A percentile compares a stretch with the other conserved stretches of the same genome.
These are phyloP conservation scores for Citeromyces hawaiiensis DNA, from an alignment of 1,139 yeast species.

Conservation along the genomic window DNA sequence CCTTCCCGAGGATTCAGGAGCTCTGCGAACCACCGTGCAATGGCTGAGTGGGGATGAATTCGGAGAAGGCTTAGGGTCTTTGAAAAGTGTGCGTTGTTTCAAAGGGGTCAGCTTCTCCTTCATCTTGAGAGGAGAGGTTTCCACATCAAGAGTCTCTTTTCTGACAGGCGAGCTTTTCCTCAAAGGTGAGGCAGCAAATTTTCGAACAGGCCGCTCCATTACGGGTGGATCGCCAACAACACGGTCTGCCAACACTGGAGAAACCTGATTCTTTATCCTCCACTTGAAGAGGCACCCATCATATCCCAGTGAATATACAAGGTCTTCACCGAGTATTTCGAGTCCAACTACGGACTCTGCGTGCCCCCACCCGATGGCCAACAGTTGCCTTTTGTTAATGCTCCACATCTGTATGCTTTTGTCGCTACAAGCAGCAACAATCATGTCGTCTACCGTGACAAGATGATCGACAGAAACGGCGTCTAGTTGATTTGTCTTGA, in stretches of 20 bases:
- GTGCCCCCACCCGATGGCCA: constrained; percentile 52
- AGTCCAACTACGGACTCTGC: constrained; percentile 41
- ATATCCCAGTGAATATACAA: constrained; percentile 27
- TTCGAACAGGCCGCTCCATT: neutral
- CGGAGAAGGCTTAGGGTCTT: neutral
- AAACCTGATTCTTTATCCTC: constrained; percentile 11
- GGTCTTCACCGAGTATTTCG: constrained; percentile 10
- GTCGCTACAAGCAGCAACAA: constrained; percentile 39
- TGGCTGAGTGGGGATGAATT: neutral
- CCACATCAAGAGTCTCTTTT: neutral
- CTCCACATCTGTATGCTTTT: constrained; percentile 41
- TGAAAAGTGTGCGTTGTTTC: neutral
- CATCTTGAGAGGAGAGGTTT: neutral
- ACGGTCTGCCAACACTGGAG: neutral
- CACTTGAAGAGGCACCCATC: constrained; percentile 44
- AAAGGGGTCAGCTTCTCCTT: neutral
- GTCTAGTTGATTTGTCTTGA: constrained; percentile 24
- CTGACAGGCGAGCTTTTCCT: neutral
- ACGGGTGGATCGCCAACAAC: neutral
- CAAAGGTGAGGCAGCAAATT: neutral
- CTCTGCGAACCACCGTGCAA: neutral
- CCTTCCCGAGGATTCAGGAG: neutral
- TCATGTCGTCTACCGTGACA: constrained; percentile 14
- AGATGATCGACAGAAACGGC: constrained; percentile 30
- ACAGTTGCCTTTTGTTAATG: constrained; percentile 20